Evolutionary conservation across 1,284 basidiomycete species (phyloP), one percentile per base, ranked within the genome.

Genomic region (Cutaneotrichosporon cutaneum): DNA sequence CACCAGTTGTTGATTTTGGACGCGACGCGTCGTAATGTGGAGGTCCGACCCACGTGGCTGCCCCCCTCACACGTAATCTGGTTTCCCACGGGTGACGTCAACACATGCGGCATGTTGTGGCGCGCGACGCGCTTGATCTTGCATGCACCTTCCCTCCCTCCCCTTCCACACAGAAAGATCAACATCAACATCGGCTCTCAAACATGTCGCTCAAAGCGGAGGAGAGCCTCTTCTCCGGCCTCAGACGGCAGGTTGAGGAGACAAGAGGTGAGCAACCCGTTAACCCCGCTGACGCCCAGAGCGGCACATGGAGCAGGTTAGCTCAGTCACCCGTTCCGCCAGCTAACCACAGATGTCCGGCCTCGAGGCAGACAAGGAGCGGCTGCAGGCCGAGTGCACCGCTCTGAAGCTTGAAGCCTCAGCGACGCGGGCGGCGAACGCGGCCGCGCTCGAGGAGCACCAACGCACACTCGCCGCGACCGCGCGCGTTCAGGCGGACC

Each of bases 361-460:
- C 27, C 61, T 65, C 51, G 57, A 24, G 2, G 24, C 22, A 1
- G 63, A 68, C 35, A 42, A 64, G 3, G 35, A 56, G 2, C 56
- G 59, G 6, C 60, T 70, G 18, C 61, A 64, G 45, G 21, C 58
- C 0, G 56, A 68, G 54, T 69, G 65, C 59, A 54, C 59, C 4
- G 18, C 26, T 1, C 58, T 69, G 32, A 65, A 68, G 50, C 18
- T 53, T 14, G 56, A 69, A 33, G 57, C 63, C 9, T 53, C 56
- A 3, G 5, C 32, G 2, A 59, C 70, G 4, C 33, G 51, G 14
- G 35, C 35, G 9, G 70, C 72, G 7, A 33, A 60, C 35, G 42
- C 52, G 0, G 22, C 32, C 5, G 27, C 26, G 21, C 44, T 54
- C 18, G 30, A n/a, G 18, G 58, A 67, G 3, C 30, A 39, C 2